A percentile compares a stretch with the other conserved stretches of the same genome.
phyloP scores from a whole-genome alignment of 257 asterid genomes.

The Solanum phureja region DNA sequence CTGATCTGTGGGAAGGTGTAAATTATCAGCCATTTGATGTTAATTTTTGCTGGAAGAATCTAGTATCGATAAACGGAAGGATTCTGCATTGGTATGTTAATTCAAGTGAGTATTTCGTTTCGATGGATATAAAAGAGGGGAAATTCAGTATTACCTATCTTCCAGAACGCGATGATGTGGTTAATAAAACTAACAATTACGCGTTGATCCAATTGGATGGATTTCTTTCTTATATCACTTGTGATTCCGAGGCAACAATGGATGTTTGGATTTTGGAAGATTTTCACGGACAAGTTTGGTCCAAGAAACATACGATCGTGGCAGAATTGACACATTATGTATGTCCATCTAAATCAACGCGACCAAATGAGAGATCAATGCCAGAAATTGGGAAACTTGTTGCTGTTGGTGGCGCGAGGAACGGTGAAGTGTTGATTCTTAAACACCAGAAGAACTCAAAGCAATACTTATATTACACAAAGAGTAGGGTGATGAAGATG shows the following conservation, averaged over 20 bases:
- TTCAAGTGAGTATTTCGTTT: neutral
- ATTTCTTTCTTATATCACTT: neutral
- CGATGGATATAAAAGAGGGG: neutral
- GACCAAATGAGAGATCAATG: neutral
- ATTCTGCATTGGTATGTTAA: neutral
- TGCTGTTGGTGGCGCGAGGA: neutral
- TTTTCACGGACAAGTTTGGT: neutral
- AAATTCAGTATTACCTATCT: neutral
- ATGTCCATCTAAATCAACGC: neutral
- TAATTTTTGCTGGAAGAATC: neutral
- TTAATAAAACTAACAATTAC: neutral
- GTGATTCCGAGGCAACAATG: neutral
- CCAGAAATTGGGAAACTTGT: neutral
- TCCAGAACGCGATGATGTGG: neutral
- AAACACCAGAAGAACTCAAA: neutral
- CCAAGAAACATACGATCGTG: conserved; percentile 1
- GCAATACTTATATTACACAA: neutral
- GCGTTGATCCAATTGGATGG: neutral
- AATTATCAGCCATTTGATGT: neutral
- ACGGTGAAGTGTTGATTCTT: neutral
- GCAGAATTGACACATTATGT: neutral
- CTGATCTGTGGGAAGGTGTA: neutral
- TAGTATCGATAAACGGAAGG: neutral
- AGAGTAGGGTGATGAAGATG: neutral
- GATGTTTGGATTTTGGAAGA: conserved; percentile 10